Conservation (phyloP, 2,329 filamentous ascomycete species). For the Rutstroemia sp. region DNA sequence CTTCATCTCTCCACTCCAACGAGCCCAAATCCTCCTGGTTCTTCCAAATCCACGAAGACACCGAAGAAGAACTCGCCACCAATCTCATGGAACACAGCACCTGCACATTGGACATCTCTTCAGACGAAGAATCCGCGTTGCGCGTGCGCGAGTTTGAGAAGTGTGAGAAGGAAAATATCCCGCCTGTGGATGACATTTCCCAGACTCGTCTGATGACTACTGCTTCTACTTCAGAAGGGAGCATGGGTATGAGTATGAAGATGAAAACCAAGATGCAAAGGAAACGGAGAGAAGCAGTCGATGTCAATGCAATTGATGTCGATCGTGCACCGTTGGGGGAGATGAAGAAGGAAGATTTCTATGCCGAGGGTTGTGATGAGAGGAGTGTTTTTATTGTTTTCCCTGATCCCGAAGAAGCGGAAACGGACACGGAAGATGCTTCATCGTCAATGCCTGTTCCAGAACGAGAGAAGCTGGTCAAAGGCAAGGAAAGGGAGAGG, state of each 20-base stretch:
- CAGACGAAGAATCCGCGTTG: conserved; percentile 65
- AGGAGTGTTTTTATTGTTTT: conserved; percentile 53
- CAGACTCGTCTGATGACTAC: conserved; percentile 37
- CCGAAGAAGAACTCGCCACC: conserved; percentile 80
- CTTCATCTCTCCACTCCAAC: conserved; percentile 33
- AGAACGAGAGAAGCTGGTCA: background rate
- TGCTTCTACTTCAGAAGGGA: background rate
- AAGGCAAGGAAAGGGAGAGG: background rate
- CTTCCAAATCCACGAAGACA: conserved; percentile 94
- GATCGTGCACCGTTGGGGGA: conserved; percentile 59
- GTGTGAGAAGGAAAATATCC: conserved; percentile 86
- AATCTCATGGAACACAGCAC: conserved; percentile 91
- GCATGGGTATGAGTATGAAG: conserved; percentile 22
- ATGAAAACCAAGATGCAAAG: conserved; percentile 27
- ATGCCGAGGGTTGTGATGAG: conserved; percentile 57
- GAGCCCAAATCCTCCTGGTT: conserved; percentile 65
- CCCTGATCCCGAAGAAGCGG: conserved; percentile 35
- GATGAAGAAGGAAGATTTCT: conserved; percentile 61
- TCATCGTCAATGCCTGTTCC: background rate
- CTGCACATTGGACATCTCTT: conserved; percentile 78
- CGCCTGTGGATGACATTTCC: conserved; percentile 60
- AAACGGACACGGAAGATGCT: background rate
- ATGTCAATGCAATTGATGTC: conserved; percentile 56
- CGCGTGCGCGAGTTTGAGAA: conserved; percentile 45
- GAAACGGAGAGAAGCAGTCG: conserved; percentile 29